Conservation (phyloP, 495 filamentous ascomycete genomes). For the Entonaema liquescens region DNA sequence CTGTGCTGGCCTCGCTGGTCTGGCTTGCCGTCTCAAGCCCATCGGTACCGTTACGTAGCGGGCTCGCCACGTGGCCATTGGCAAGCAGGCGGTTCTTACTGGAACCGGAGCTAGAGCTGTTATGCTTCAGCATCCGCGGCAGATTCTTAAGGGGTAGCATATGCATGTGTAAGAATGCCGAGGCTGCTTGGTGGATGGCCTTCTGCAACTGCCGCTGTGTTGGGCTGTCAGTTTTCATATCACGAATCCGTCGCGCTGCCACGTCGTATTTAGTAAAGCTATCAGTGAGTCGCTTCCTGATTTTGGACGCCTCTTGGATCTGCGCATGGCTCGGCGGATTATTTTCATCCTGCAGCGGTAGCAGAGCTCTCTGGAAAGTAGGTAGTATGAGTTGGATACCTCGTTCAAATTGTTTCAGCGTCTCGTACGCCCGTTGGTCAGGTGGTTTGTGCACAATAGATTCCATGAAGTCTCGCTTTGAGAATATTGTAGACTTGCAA, state of each 20-base stretch:
- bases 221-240: conserved; percentile 73
- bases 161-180: conserved; percentile 86
- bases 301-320: conserved; percentile 87
- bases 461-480: conserved; percentile 80
- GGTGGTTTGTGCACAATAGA: conserved; percentile 73
- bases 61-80: conserved; percentile 49
- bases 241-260: conserved; percentile 82
- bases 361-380: conserved; percentile 82
- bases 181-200: conserved; percentile 82
- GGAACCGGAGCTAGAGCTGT: conserved; percentile 55
- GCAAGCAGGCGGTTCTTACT: conserved; percentile 51
- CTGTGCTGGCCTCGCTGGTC: conserved; percentile 66
- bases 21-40: conserved; percentile 67
- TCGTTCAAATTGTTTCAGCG: conserved; percentile 85
- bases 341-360: conserved; percentile 55
- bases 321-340: conserved; percentile 74
- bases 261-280: conserved; percentile 90
- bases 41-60: conserved; percentile 55
- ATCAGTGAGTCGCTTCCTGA: conserved; percentile 89
- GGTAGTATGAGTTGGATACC: conserved; percentile 88
- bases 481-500: conserved; percentile 85
- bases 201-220: conserved; percentile 83
- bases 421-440: conserved; percentile 84
- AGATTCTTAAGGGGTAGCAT: conserved; percentile 91
- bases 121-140: conserved; percentile 81